Percentiles rank a stretch among this genome's conserved stretches.
These are phyloP conservation scores for Porphyrellus cyaneotinctus DNA, from an alignment of 768 basidiomycete species.

Conservation along the genomic window DNA sequence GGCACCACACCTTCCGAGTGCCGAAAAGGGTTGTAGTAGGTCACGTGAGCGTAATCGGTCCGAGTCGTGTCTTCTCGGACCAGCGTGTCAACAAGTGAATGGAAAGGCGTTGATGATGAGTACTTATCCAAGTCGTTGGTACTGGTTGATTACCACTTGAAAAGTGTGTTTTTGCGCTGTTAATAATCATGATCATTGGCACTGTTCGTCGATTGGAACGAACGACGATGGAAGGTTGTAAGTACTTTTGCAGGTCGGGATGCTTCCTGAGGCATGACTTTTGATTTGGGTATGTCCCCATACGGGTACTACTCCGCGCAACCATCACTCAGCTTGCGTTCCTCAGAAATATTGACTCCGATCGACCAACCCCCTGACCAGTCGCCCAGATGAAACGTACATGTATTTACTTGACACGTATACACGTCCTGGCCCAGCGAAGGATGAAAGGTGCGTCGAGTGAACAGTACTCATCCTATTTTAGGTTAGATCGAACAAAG, in stretches of 20 bases:
- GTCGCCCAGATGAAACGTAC: conserved; percentile 75
- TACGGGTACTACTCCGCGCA: neutral
- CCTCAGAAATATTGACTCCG: conserved; percentile 83
- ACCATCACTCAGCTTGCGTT: too few species aligned
- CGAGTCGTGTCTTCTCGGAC: too few species aligned
- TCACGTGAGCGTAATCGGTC: conserved; percentile 23
- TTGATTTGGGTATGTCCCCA: conserved; percentile 69
- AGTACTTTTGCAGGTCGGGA: conserved; percentile 98
- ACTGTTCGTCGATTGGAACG: too few species aligned
- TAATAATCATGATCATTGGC: too few species aligned
- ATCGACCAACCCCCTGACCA: conserved; percentile 84
- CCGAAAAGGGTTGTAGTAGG: conserved; percentile 6
- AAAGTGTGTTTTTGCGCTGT: too few species aligned
- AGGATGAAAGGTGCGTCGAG: conserved; percentile 76
- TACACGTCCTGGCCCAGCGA: conserved; percentile 51
- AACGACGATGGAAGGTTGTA: too few species aligned
- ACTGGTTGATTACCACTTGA: too few species aligned
- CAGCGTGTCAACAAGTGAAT: too few species aligned
- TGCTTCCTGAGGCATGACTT: conserved; percentile 95
- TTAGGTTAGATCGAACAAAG: conserved; percentile 92
- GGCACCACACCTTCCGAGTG: neutral
- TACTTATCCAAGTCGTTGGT: too few species aligned
- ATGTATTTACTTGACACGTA: conserved; percentile 25
- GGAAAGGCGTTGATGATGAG: too few species aligned
- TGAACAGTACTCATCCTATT: conserved; percentile 1